These are phyloP conservation scores for Conticribra guillardii DNA, from an alignment of 108 stramenopile species.

Conservation along the genomic window DNA sequence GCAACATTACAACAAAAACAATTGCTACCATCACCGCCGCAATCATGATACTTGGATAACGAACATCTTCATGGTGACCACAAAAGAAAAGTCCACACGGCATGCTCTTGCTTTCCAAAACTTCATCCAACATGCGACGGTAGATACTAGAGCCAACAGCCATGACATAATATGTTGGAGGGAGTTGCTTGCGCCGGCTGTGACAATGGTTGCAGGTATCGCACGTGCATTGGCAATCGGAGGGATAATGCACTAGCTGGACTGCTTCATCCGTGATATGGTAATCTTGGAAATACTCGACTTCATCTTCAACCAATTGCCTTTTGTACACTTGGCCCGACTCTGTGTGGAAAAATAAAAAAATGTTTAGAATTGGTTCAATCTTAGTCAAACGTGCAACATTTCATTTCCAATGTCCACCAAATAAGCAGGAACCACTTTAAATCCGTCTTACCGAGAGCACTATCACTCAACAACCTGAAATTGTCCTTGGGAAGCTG, in stretches of 20 bases:
- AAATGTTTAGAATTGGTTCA: too few species aligned
- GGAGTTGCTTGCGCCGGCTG: conserved; percentile 32
- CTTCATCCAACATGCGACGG: conserved; percentile 72
- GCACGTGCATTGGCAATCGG: conserved; percentile 19
- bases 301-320: conserved; percentile 32
- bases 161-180: conserved; percentile 57
- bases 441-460: conserved; percentile 44
- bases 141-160: conserved; percentile 72
- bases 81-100: conserved; percentile 88
- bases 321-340: conserved; percentile 40
- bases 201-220: conserved; percentile 4
- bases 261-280: conserved; percentile 21
- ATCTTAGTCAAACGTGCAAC: too few species aligned
- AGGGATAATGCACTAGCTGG: background rate
- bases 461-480: conserved; percentile 38
- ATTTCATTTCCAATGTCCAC: too few species aligned
- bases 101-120: conserved; percentile 57
- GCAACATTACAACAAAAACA: conserved; percentile 42
- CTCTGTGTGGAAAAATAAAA: too few species aligned
- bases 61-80: conserved; percentile 88
- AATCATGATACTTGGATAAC: conserved; percentile 70
- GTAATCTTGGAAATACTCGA: conserved; percentile 41
- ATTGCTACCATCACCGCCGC: conserved; percentile 54
- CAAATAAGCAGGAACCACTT: too few species aligned
- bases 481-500: conserved; percentile 49